These are phyloP conservation scores for Melampsora americana DNA, from an alignment of 1,284 basidiomycete species.

Conservation along the genomic window DNA sequence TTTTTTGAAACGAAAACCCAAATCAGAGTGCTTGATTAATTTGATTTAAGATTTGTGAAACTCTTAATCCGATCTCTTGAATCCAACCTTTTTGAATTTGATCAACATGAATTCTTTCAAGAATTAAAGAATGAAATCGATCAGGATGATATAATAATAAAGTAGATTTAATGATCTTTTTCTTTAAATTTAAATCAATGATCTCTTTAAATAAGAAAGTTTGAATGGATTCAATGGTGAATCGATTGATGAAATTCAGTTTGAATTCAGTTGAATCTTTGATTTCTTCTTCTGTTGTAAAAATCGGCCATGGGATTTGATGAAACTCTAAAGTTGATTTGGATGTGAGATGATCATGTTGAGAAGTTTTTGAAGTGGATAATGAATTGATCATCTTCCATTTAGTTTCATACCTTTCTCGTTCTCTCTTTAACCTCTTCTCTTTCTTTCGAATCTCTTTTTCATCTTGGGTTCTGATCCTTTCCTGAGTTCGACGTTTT, in stretches of 20 bases:
- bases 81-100: too few relatives aligned
- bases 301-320: conserved; percentile 42
- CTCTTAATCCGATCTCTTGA: conserved; percentile 24
- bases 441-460: conserved; percentile 5
- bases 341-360: not conserved
- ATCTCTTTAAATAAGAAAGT: conserved; percentile 25
- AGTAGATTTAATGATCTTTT: conserved; percentile 20
- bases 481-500: conserved; percentile 6
- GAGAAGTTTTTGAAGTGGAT: conserved; percentile 11
- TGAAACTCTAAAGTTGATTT: not conserved
- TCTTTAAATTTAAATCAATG: not conserved
- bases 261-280: not conserved
- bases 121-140: conserved; percentile 22
- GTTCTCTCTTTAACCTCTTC: not conserved
- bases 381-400: conserved; percentile 31
- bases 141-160: conserved; percentile 38
- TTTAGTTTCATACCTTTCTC: conserved; percentile 2
- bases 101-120: not conserved
- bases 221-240: not conserved
- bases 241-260: not conserved
- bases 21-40: not conserved
- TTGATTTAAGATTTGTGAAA: conserved; percentile 42
- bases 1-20: too few relatives aligned
- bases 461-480: too few relatives aligned
- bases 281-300: not conserved